A percentile compares a stretch with the other conserved stretches of the same genome.
Conservation (phyloP, 2,329 filamentous ascomycete genomes). For the Botrytis fabae region DNA sequence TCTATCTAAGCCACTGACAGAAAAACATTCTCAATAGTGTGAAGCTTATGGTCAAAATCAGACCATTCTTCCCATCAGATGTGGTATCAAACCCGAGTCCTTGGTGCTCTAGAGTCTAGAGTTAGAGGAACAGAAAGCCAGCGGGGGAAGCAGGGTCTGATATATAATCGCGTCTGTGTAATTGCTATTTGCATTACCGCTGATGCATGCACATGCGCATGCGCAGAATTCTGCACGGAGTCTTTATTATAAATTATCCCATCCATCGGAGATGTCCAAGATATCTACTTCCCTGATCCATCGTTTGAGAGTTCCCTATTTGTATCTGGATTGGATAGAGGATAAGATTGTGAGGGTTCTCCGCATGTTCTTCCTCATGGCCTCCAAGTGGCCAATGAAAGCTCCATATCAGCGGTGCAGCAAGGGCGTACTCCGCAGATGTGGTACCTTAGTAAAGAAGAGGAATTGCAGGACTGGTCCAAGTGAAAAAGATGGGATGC, state of each 20-base stretch:
- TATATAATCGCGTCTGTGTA: background rate
- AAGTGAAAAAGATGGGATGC: background rate
- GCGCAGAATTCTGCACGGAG: background rate
- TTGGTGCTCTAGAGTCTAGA: background rate
- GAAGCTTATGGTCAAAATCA: background rate
- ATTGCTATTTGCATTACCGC: background rate
- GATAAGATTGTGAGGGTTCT: background rate
- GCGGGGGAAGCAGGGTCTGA: background rate
- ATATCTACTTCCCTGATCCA: background rate
- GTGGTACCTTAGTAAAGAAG: background rate
- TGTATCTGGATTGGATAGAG: background rate
- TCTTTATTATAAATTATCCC: background rate
- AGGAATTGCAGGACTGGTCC: background rate
- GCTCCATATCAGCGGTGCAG: background rate
- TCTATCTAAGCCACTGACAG: background rate
- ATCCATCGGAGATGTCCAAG: background rate
- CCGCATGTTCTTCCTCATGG: slow-evolving; percentile 2
- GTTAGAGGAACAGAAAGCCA: background rate
- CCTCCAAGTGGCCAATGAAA: background rate
- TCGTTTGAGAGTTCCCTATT: background rate
- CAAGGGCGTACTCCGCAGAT: background rate
- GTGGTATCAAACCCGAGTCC: background rate
- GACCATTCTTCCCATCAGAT: background rate
- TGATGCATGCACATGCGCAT: background rate
- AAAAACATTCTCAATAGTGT: background rate